These are phyloP conservation scores for Kregervanrija fluxuum DNA, from an alignment of 805 yeast species.

Conservation along the genomic window DNA sequence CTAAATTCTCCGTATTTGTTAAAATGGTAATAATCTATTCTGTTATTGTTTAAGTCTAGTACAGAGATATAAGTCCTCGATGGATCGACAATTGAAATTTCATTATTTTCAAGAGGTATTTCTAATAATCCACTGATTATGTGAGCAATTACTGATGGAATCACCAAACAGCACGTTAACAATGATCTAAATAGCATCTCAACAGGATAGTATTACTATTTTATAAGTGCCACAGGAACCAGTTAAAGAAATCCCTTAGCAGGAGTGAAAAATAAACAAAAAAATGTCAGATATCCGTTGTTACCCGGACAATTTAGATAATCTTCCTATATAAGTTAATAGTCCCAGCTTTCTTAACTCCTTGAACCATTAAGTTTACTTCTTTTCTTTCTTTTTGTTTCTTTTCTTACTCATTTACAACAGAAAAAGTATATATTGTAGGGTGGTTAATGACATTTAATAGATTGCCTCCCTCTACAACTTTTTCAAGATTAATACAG, in stretches of 20 bases:
- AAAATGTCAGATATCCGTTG: no score
- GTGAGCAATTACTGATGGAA: not conserved
- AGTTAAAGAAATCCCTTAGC: no score
- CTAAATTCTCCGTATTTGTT: conserved; percentile 11
- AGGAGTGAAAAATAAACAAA: no score
- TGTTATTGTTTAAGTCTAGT: not conserved
- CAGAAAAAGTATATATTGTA: conserved; percentile 32
- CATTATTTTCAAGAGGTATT: conserved; percentile 1
- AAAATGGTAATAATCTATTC: conserved; percentile 9
- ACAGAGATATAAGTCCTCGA: conserved; percentile 11
- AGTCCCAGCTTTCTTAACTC: no score
- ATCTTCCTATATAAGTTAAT: no score
- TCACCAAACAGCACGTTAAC: not conserved
- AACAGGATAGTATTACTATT: no score
- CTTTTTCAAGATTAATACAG: conserved; percentile 25
- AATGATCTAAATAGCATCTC: no score
- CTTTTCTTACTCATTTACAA: conserved; percentile 24
- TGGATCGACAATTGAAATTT: conserved; percentile 14
- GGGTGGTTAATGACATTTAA: conserved; percentile 29
- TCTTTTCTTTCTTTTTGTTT: conserved; percentile 2
- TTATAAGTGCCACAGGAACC: no score
- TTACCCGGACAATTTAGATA: no score
- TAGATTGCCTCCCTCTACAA: conserved; percentile 35
- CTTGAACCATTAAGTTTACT: not conserved
- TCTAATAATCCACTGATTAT: not conserved